Evolutionary conservation across 495 filamentous ascomycete genomes (phyloP), one percentile per base, ranked within the genome.

Genomic region (Thozetella sp.): DNA sequence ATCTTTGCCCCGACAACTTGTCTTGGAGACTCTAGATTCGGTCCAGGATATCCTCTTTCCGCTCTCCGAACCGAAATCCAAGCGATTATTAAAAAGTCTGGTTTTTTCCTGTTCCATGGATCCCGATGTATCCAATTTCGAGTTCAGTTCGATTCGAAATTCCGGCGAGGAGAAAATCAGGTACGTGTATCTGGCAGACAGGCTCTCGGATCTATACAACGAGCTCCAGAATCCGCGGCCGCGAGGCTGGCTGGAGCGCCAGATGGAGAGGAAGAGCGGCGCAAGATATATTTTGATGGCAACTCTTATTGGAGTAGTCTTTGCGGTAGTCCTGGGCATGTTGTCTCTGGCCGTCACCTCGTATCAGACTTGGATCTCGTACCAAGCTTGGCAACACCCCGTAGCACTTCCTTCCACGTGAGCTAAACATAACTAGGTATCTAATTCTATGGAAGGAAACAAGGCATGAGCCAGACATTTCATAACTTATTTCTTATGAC

Each of bases 1-100:
- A 2, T 60, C 54, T 23, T 23, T 76, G 1, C 72, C 73, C 12
- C 67, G 72, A 15, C 62, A 69, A 54, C 63, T 73, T 12, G 60
- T 58, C 24, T 61, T 77, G 23, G 74, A 77, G 59, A 55, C 58
- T 15, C 65, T 77, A 4, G 66, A 72, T 54, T 71, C 72, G 1
- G 45, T 72, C 10, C 69, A 78, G 45, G 64, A 59, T n/a, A 72
- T 78, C 19, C 63, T 78, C 23, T 78, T 78, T 56, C 75, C 75
- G 0, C 54, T 70, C 9, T 57, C 57, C 1, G 73, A 78, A n/a
- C 48, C 58, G 19, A 67, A 74, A 19, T 74, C 72, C 2, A 57
- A 56, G 26, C 60, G 48, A 11, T 56, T 77, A 3, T 60, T 76
- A 17, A 50, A 55, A 2, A 66, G 62, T 2, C 63, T 76, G 0